A percentile compares a stretch with the other conserved stretches of the same genome.
Conservation (phyloP, 768 basidiomycete species). For the Termitomyces sp. region DNA sequence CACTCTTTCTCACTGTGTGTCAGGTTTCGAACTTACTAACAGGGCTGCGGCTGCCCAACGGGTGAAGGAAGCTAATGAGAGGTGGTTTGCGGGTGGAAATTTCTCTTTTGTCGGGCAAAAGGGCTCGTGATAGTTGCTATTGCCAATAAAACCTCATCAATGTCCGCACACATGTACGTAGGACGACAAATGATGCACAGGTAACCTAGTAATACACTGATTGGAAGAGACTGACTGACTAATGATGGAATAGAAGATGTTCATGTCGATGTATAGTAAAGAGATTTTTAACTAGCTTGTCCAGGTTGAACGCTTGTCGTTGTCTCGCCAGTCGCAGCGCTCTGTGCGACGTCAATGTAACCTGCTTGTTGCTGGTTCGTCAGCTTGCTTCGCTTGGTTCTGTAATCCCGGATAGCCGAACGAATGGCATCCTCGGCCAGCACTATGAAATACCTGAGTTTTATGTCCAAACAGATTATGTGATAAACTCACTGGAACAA, state of each 20-base stretch:
- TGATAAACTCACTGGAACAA: conserved; percentile 69
- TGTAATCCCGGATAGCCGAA: conserved; percentile 95
- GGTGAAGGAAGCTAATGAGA: conserved; percentile 93
- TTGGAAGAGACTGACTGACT: conserved; percentile 7
- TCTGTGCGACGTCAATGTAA: conserved; percentile 67
- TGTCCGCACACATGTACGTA: background rate
- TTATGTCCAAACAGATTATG: background rate
- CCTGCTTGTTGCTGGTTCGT: conserved; percentile 49
- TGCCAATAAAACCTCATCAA: background rate
- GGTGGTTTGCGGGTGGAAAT: conserved; percentile 88
- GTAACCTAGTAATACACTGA: conserved; percentile 25
- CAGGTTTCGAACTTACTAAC: conserved; percentile 94
- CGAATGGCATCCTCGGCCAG: conserved; percentile 98
- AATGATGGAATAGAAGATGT: conserved; percentile 3
- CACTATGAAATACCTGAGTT: conserved; percentile 44
- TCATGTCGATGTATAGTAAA: background rate
- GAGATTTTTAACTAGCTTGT: conserved; percentile 19
- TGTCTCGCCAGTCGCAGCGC: conserved; percentile 45
- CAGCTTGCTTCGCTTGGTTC: conserved; percentile 65
- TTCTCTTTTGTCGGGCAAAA: conserved; percentile 73
- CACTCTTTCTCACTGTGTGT: conserved; percentile 12
- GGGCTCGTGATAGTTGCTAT: conserved; percentile 16
- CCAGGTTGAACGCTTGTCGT: conserved; percentile 45
- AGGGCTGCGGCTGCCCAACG: conserved; percentile 78
- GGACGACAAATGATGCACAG: conserved; percentile 15